These are phyloP conservation scores for Triticum monococcum DNA, from an alignment of 176 grass and related monocot species.

Conservation along the genomic window DNA sequence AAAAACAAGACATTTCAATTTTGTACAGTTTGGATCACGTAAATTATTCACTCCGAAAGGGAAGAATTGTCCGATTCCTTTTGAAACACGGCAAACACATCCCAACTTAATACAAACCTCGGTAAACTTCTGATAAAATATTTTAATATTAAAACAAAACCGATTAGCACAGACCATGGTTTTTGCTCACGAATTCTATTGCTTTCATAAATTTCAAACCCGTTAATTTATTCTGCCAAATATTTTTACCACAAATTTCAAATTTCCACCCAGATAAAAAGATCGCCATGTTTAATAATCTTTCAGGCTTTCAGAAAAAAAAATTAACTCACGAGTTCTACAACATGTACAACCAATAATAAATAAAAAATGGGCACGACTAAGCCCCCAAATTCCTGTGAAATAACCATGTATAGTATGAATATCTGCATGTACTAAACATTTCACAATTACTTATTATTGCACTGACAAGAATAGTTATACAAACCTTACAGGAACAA, in stretches of 20 bases:
- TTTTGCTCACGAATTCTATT: background rate
- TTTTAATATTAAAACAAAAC: no score
- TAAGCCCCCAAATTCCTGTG: background rate
- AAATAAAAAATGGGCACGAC: no score
- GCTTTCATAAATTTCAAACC: background rate
- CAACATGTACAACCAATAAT: no score
- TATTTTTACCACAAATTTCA: background rate
- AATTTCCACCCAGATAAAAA: background rate
- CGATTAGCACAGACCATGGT: background rate
- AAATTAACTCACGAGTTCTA: no score
- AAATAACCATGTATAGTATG: conserved; percentile 4
- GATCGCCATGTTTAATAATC: no score
- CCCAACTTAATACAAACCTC: background rate
- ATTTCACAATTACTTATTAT: conserved; percentile 34
- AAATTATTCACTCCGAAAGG: background rate
- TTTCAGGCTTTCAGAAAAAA: no score
- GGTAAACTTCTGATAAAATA: background rate
- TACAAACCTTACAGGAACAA: conserved; percentile 59
- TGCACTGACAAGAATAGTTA: conserved; percentile 45
- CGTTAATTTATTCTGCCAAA: background rate
- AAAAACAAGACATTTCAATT: background rate
- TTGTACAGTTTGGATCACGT: background rate
- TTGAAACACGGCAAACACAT: background rate
- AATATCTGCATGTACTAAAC: conserved; percentile 26
- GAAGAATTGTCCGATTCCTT: no score